Base-by-base conservation (phyloP, 495 filamentous ascomycete genomes). In the Rhizodiscina lignyota region DNA sequence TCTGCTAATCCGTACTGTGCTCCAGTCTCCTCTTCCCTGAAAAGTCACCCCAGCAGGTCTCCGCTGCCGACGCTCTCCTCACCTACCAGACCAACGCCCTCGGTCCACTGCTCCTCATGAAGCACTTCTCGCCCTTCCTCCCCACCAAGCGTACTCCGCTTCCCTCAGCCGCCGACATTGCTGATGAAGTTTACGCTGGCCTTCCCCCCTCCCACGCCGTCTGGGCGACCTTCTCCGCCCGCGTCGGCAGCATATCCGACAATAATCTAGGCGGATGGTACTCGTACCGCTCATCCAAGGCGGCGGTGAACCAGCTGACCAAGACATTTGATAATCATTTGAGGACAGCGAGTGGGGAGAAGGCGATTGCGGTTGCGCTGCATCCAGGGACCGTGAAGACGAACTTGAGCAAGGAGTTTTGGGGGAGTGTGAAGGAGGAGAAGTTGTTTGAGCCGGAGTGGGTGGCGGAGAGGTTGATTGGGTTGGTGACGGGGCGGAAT, bases 361-460 rank as follows among this genome's bases (percentile, higher is more conserved):
- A 67, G 28, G 77, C 74, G 1, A 58, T 85, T 40, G 67, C 66
- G 0, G 56, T 92, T 3, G 66, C 63, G n/a, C 59, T 87, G 52
- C 83, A 91, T 58, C 83, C 82, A 3, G 82, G 84, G 1, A 89
- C 80, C 5, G 82, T 91, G 26, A 73, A 68, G 53, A 86, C 81
- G 30, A 74, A 65, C 10, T 57, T 91, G 44, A 82, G 74, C 32
- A 64, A 56, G 44, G 76, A 74, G 28, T 87, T 77, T 48, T 86
- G 77, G 80, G 62, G 48, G 0, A 64, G 47, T 32, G 66, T 68
- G 48, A 61, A 47, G 28, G 61, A 66, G 38, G 68, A 66, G 31
- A 72, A 72, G 60, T 42, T 86, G 36, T 75, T 78, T 41, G 63
- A 61, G 10, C 56, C 71, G 4, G 67, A 70, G 32, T 72, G 68